Evolutionary conservation across 1,284 basidiomycete genomes (phyloP), one percentile per base, ranked within the genome.

Genomic region (Cerrena zonata): DNA sequence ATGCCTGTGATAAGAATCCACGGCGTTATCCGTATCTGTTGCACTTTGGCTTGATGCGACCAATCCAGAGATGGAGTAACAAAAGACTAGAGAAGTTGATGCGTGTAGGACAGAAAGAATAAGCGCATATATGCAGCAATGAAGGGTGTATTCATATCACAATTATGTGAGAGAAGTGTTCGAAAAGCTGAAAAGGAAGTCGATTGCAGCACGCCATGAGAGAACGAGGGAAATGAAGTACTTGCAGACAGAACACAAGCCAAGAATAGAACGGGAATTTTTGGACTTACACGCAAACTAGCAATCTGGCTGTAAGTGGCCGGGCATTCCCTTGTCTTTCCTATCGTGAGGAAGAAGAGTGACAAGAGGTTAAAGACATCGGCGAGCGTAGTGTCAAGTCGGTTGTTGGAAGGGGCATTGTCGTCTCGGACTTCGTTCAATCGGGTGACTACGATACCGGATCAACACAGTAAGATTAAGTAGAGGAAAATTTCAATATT

Each of bases 251-350:
- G n/a, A n/a, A n/a, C n/a, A n/a, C n/a, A n/a, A n/a, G n/a, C n/a
- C n/a, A n/a, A n/a, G n/a, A n/a, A n/a, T n/a, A n/a, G 23, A 12
- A n/a, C n/a, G 24, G 5, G 38, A 30, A 43, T 23, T 3, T n/a
- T 45, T 25, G 46, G 53, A 84, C 90, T 78, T 63, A 94, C 92
- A 69, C 89, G 73, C 84, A 96, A 95, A 54, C 87, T 93, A 27
- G 92, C 89, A 55, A 97, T 85, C 65, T 96, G 94, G 56, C 90
- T 92, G 68, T 94, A 97, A 0, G 89, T 91, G 18, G 93, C 94
- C 0, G 93, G 92, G 19, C 86, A 87, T 70, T 96, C 94, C 56
- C 86, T 82, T 46, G 89, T 93, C 74, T 93, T 94, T 43, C 94
- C 94, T 58, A 97, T 91, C 30, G 91, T 92, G 57, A 94, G 80